Percentiles rank a stretch among this genome's conserved stretches.
Evolutionary conservation across 1,139 yeast species (phyloP).

Genomic region (Suhomyces coccinellae): DNA sequence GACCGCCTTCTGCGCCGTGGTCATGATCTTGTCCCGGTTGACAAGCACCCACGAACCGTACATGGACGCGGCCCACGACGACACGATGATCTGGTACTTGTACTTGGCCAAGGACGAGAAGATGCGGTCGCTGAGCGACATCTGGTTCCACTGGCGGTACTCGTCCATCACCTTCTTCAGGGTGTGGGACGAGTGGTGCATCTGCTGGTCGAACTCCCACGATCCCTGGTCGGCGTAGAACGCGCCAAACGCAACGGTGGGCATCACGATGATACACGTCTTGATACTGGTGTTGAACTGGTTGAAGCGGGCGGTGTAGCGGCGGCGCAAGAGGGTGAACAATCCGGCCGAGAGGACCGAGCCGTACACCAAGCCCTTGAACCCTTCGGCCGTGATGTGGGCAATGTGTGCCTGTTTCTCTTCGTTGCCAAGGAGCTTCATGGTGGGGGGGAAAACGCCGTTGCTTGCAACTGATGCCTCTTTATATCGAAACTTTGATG

Average conservation of each 20-base stretch:
- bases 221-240: conserved; percentile 52
- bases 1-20: conserved; percentile 80
- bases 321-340: conserved; percentile 33
- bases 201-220: conserved; percentile 44
- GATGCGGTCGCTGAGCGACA: conserved; percentile 22
- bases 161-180: conserved; percentile 26
- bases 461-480: too few species aligned
- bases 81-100: conserved; percentile 74
- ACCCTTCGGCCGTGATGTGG: conserved; percentile 39
- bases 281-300: conserved; percentile 43
- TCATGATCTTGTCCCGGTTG: conserved; percentile 74
- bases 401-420: conserved; percentile 45
- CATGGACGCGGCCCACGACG: conserved; percentile 83
- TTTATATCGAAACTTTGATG: not conserved
- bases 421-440: conserved; percentile 43
- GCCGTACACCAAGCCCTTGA: conserved; percentile 44
- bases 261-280: conserved; percentile 42
- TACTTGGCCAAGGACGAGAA: conserved; percentile 50
- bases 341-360: conserved; percentile 35
- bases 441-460: conserved; percentile 11
- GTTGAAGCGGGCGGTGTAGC: conserved; percentile 36
- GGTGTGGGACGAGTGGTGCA: conserved; percentile 37
- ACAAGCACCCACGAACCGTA: conserved; percentile 80
- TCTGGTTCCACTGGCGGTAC: conserved; percentile 23
- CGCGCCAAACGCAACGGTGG: conserved; percentile 41